Conservation (phyloP, 257 asterid genomes). For the Paulownia fortunei region DNA sequence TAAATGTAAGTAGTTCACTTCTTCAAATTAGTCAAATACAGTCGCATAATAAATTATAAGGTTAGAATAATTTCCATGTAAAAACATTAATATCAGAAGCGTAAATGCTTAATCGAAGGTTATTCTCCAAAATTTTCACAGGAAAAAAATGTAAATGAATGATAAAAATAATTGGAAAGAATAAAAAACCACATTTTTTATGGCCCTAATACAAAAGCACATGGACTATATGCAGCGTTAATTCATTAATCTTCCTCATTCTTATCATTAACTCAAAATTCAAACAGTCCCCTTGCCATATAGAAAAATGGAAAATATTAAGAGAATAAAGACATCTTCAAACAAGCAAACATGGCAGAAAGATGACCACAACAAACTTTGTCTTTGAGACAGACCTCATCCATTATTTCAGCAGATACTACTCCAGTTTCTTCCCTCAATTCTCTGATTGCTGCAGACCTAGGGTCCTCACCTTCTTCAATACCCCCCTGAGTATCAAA, state of each 20-base stretch:
- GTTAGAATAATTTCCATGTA: background rate
- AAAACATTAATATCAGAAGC: background rate
- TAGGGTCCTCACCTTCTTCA: conserved; percentile 97
- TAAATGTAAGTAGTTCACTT: background rate
- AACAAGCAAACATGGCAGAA: too few relatives aligned
- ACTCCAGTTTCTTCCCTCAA: conserved; percentile 95
- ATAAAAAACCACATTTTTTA: too few relatives aligned
- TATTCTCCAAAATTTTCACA: background rate
- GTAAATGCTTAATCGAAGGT: background rate
- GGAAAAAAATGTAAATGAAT: background rate
- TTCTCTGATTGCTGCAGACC: conserved; percentile 90
- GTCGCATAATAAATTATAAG: background rate
- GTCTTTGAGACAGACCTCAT: conserved; percentile 60
- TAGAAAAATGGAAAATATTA: background rate
- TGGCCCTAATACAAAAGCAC: too few relatives aligned
- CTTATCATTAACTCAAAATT: background rate
- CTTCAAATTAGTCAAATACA: background rate
- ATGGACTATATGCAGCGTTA: too few relatives aligned
- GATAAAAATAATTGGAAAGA: background rate
- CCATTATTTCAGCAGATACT: conserved; percentile 83
- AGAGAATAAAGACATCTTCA: background rate
- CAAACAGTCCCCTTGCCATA: background rate
- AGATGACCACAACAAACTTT: too few relatives aligned
- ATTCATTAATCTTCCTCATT: background rate
- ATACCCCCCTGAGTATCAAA: conserved; percentile 84